These are phyloP conservation scores for Cornus controversa DNA, from an alignment of 148 eudicot genomes.

Conservation along the genomic window DNA sequence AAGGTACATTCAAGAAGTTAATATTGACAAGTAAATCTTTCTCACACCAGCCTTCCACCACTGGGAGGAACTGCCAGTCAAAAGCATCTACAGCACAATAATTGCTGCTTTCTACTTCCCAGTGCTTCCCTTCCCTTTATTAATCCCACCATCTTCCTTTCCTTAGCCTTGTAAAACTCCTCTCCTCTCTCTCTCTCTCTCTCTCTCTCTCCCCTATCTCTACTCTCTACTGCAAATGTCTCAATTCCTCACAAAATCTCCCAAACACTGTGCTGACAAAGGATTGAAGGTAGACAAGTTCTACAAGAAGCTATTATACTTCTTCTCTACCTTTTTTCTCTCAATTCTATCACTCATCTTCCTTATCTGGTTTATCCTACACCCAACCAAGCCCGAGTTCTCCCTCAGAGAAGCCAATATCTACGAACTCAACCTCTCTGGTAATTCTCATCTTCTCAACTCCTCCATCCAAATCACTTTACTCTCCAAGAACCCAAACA, in stretches of 20 bases:
- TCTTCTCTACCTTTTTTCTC: conserved; percentile 46
- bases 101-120: conserved; percentile 28
- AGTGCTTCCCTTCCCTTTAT: conserved; percentile 21
- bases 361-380: conserved; percentile 69
- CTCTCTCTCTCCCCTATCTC: conserved; percentile 3
- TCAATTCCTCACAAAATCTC: conserved; percentile 53
- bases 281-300: conserved; percentile 44
- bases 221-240: conserved; percentile 53
- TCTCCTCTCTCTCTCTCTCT: conserved; percentile 16
- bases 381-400: conserved; percentile 81
- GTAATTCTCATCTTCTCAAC: conserved; percentile 58
- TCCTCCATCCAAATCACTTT: conserved; percentile 73
- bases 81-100: conserved; percentile 27
- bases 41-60: background rate
- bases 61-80: conserved; percentile 22
- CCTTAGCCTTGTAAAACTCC: conserved; percentile 21
- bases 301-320: conserved; percentile 60
- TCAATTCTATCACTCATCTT: conserved; percentile 61
- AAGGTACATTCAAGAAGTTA: background rate
- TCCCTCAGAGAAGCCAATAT: conserved; percentile 56
- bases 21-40: background rate
- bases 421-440: conserved; percentile 70
- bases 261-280: conserved; percentile 83
- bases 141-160: conserved; percentile 12
- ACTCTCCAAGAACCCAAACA: conserved; percentile 64